Percentiles rank a stretch among this genome's conserved stretches.
Conservation (phyloP, 768 basidiomycete species). For the Tylopilus sp. region DNA sequence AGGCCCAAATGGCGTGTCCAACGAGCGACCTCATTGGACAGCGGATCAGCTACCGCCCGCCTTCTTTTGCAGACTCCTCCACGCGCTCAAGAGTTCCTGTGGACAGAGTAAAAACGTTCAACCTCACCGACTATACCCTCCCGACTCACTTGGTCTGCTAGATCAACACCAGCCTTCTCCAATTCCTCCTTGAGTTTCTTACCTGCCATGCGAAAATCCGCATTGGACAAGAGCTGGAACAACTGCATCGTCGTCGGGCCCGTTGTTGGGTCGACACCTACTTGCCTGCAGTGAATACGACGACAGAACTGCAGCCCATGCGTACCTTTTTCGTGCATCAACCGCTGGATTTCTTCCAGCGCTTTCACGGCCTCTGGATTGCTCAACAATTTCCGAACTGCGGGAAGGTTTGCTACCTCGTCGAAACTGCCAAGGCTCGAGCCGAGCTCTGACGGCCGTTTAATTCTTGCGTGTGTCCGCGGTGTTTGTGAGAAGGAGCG, state of each 20-base stretch:
- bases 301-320: neutral
- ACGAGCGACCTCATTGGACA: neutral
- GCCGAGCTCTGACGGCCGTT: conserved; percentile 27
- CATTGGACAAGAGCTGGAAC: conserved; percentile 49
- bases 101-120: neutral
- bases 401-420: conserved; percentile 35
- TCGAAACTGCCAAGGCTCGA: conserved; percentile 41
- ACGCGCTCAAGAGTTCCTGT: conserved; percentile 46
- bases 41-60: conserved; percentile 14
- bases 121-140: neutral
- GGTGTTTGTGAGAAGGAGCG: conserved; percentile 31
- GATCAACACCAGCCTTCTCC: conserved; percentile 57
- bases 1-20: neutral
- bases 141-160: conserved; percentile 47
- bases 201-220: conserved; percentile 50
- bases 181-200: conserved; percentile 47
- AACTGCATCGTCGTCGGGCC: conserved; percentile 52
- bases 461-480: conserved; percentile 27
- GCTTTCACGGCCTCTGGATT: conserved; percentile 51
- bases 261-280: conserved; percentile 47
- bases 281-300: neutral
- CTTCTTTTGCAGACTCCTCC: conserved; percentile 34
- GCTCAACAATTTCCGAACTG: conserved; percentile 46
- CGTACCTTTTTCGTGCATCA: conserved; percentile 50
- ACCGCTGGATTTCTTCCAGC: conserved; percentile 39